These are phyloP conservation scores for Plasmodium blacklocki DNA, from an alignment of 169 alveolate genomes.

Conservation along the genomic window DNA sequence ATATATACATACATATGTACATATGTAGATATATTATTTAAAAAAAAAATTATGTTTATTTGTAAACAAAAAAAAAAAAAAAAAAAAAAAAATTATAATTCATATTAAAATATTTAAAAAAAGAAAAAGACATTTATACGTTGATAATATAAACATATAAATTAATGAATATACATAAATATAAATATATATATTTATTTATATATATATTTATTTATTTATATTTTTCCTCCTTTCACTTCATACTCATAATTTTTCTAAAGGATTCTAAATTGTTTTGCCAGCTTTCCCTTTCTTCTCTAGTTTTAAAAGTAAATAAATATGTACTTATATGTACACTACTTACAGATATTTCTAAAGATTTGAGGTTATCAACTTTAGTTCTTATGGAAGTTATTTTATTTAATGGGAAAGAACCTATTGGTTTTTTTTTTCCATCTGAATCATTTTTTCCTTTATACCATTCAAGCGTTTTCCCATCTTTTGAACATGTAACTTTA, in stretches of 20 bases:
- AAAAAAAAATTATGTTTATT: too few species aligned
- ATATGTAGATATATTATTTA: background rate
- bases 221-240: constrained; percentile 4
- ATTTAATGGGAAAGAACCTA: constrained; percentile 75
- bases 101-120: background rate
- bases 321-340: constrained; percentile 76
- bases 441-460: constrained; percentile 81
- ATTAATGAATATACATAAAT: background rate
- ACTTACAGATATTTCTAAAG: constrained; percentile 81
- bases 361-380: constrained; percentile 80
- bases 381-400: constrained; percentile 82
- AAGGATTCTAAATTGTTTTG: constrained; percentile 82
- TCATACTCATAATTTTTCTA: constrained; percentile 72
- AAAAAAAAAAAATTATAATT: too few species aligned
- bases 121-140: background rate
- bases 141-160: background rate
- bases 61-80: too few species aligned
- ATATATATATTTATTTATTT: background rate
- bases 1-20: background rate
- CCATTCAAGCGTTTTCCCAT: constrained; percentile 83
- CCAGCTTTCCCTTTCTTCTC: constrained; percentile 86
- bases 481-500: constrained; percentile 83
- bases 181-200: background rate
- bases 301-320: constrained; percentile 81
- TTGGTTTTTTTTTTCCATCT: constrained; percentile 79